A percentile compares a stretch with the other conserved stretches of the same genome.
Conservation (phyloP, 2,329 filamentous ascomycete species). For the Calonectria honghensis region DNA sequence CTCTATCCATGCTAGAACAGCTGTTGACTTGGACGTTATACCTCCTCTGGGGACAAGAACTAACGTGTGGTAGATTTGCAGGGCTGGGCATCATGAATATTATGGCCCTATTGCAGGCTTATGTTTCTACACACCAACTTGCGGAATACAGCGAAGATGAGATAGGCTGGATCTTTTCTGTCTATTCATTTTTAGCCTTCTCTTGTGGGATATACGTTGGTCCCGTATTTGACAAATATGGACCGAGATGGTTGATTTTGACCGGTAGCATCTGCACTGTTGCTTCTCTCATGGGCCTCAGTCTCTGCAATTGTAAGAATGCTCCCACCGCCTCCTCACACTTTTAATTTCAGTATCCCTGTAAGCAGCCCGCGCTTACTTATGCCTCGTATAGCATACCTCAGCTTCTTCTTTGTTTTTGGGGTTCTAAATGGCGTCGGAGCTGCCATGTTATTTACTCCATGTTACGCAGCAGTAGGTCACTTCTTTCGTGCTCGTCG, state of each 20-base stretch:
- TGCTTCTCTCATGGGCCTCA: background rate
- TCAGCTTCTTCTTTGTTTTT: conserved; percentile 7
- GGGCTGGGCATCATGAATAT: background rate
- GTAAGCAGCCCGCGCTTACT: background rate
- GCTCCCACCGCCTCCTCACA: no score
- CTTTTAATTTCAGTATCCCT: background rate
- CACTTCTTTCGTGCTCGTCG: conserved; percentile 12
- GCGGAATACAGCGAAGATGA: background rate
- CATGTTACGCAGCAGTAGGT: conserved; percentile 7
- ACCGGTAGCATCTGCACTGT: conserved; percentile 1
- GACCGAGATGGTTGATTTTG: conserved; percentile 10
- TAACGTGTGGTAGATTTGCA: background rate
- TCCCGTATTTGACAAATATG: conserved; percentile 8
- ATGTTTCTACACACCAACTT: conserved; percentile 2
- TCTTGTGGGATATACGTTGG: conserved; percentile 15
- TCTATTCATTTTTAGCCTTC: conserved; percentile 5
- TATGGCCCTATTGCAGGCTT: background rate
- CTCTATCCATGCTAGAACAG: background rate
- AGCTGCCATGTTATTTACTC: conserved; percentile 4
- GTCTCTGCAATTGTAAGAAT: conserved; percentile 1
- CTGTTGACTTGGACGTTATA: background rate
- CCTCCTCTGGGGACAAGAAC: background rate
- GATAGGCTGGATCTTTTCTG: conserved; percentile 14
- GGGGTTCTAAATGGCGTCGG: conserved; percentile 3
- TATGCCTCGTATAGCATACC: background rate